Conservation (phyloP, 805 yeast species). For the Cyberlindnera saturnus region DNA sequence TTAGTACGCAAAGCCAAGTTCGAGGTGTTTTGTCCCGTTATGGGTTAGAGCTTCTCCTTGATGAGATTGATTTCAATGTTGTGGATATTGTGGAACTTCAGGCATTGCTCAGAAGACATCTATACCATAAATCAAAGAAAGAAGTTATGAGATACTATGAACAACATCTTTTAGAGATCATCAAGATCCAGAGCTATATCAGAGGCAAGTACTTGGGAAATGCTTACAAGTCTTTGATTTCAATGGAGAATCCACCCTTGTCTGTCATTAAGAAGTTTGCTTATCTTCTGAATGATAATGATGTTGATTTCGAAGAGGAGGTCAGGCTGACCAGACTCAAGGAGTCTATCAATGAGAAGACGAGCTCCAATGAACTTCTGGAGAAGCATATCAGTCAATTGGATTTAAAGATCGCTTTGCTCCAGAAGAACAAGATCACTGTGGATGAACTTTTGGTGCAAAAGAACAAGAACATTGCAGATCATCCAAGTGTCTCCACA, state of each 20-base stretch:
- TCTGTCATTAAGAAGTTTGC: slow-evolving; percentile 73
- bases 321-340: slow-evolving; percentile 59
- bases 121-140: slow-evolving; percentile 31
- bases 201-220: slow-evolving; percentile 60
- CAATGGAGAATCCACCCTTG: slow-evolving; percentile 70
- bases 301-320: slow-evolving; percentile 71
- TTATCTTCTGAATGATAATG: slow-evolving; percentile 64
- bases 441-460: slow-evolving; percentile 57
- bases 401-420: slow-evolving; percentile 69
- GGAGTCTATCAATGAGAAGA: slow-evolving; percentile 62
- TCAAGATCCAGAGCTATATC: slow-evolving; percentile 69
- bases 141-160: slow-evolving; percentile 42
- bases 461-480: slow-evolving; percentile 26
- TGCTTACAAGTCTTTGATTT: slow-evolving; percentile 69
- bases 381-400: slow-evolving; percentile 72
- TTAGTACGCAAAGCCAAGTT: slow-evolving; percentile 48
- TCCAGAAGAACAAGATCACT: slow-evolving; percentile 75
- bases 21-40: slow-evolving; percentile 63
- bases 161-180: slow-evolving; percentile 49
- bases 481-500: slow-evolving; percentile 7
- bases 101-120: slow-evolving; percentile 43
- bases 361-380: slow-evolving; percentile 62
- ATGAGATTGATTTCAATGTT: slow-evolving; percentile 43
- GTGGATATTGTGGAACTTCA: slow-evolving; percentile 44
- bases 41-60: slow-evolving; percentile 44